Conservation (phyloP, 2,329 filamentous ascomycete genomes). For the Cryphonectria carpinicola region DNA sequence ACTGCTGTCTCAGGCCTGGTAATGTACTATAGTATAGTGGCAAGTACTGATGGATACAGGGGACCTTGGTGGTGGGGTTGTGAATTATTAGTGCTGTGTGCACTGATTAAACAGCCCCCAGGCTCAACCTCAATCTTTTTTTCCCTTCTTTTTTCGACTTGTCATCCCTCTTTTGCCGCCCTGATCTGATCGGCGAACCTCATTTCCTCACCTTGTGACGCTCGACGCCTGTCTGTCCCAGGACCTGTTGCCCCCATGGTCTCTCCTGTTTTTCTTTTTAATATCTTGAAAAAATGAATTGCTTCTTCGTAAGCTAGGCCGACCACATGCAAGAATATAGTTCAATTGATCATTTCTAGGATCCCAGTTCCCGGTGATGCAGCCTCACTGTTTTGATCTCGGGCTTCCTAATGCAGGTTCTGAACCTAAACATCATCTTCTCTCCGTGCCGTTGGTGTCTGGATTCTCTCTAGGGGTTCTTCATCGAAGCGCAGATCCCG, state of each 20-base stretch:
- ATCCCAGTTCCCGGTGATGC: neutral
- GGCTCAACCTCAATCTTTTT: neutral
- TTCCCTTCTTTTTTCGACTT: neutral
- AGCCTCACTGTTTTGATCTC: neutral
- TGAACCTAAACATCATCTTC: slow-evolving; percentile 5
- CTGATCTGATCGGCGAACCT: neutral
- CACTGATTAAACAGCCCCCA: neutral
- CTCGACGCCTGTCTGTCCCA: neutral
- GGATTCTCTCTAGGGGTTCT: slow-evolving; percentile 10
- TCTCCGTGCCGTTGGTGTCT: slow-evolving; percentile 6
- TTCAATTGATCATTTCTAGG: neutral
- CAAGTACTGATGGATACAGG: neutral
- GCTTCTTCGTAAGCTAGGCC: neutral
- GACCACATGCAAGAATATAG: neutral
- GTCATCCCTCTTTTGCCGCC: neutral
- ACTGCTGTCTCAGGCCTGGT: neutral
- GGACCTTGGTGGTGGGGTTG: neutral
- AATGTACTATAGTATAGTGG: neutral
- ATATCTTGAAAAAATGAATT: neutral
- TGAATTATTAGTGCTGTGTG: neutral
- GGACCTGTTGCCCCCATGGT: neutral
- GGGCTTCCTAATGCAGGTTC: neutral
- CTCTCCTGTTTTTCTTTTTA: neutral
- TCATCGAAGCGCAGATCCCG: slow-evolving; percentile 9
- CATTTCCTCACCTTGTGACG: neutral